Conservation (phyloP, 2,329 filamentous ascomycete genomes). For the Colletotrichum godetiae region DNA sequence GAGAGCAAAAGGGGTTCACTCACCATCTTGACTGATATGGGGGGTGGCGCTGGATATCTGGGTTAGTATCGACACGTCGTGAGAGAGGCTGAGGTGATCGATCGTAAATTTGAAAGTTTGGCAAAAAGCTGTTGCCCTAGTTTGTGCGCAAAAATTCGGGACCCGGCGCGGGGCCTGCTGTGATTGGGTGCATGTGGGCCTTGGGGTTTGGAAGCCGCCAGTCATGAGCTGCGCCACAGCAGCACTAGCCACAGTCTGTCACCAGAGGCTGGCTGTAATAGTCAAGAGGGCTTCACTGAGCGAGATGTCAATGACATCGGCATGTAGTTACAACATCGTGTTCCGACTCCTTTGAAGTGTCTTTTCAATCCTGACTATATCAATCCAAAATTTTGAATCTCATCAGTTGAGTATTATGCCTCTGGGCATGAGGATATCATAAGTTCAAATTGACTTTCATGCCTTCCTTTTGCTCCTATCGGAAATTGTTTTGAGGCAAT, state of each 20-base stretch:
- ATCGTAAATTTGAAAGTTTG: slow-evolving; percentile 3
- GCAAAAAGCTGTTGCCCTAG: slow-evolving; percentile 9
- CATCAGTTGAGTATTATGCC: too few relatives aligned
- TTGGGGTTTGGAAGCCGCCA: neutral
- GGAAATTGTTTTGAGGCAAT: too few relatives aligned
- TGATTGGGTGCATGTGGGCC: slow-evolving; percentile 11
- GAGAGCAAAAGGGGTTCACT: slow-evolving; percentile 27
- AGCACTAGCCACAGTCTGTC: neutral
- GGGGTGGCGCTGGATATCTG: slow-evolving; percentile 36
- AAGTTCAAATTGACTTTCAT: too few relatives aligned
- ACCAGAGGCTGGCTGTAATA: neutral
- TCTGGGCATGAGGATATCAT: too few relatives aligned
- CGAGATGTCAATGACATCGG: neutral
- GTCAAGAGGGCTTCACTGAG: neutral
- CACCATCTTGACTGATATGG: slow-evolving; percentile 37
- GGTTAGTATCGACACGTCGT: slow-evolving; percentile 36
- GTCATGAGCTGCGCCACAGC: neutral
- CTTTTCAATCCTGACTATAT: neutral
- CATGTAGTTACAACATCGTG: neutral
- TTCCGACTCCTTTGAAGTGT: neutral
- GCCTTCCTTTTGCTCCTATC: too few relatives aligned
- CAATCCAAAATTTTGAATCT: neutral
- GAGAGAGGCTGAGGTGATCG: slow-evolving; percentile 14
- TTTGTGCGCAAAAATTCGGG: slow-evolving; percentile 11
- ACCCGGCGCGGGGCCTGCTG: slow-evolving; percentile 4